phyloP scores from a whole-genome alignment of 1,284 basidiomycete genomes.

The Ganoderma resinaceum region DNA sequence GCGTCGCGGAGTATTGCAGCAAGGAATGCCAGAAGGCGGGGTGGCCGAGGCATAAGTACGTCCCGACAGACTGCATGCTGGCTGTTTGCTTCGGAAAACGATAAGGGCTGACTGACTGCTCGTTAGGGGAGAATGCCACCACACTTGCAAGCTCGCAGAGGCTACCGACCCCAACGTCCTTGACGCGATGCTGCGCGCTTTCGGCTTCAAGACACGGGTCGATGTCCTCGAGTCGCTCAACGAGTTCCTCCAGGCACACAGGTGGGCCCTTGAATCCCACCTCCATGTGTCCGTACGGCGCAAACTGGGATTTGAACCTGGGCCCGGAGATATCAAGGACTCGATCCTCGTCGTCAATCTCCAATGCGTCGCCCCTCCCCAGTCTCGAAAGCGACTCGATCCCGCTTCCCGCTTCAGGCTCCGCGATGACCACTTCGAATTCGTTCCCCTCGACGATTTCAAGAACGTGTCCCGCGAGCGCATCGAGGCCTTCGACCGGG shows the following conservation, averaged over 20 bases:
- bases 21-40: slow-evolving; percentile 12
- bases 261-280: neutral
- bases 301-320: neutral
- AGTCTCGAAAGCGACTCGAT: neutral
- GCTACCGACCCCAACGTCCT: neutral
- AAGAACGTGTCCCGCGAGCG: neutral
- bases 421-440: neutral
- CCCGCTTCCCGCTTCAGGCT: neutral
- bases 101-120: neutral
- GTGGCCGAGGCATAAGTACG: slow-evolving; percentile 9
- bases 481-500: neutral
- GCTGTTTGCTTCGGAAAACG: neutral
- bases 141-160: neutral
- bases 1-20: slow-evolving; percentile 5
- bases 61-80: neutral
- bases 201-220: neutral
- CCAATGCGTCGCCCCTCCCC: neutral
- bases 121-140: neutral
- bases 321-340: neutral
- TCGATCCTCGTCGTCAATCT: neutral
- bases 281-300: neutral
- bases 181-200: neutral
- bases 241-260: neutral
- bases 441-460: neutral
- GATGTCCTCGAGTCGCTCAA: neutral